Percentiles rank a stretch among this genome's conserved stretches.
These are phyloP conservation scores for Tetradesmus lagerheimii DNA, from an alignment of 139 green algal species.

Conservation along the genomic window DNA sequence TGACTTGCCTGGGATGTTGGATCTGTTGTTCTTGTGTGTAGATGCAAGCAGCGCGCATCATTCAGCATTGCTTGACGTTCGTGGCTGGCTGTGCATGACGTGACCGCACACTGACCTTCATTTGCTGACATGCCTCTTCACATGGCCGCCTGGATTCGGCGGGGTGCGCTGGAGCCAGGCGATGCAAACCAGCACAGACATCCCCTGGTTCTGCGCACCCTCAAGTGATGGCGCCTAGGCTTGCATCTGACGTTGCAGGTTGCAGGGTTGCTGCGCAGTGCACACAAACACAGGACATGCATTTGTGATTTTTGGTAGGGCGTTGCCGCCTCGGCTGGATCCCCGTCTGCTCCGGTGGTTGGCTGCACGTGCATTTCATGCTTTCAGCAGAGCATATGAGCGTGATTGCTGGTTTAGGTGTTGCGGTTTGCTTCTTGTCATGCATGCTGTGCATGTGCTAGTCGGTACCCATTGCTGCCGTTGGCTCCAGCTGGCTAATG, in stretches of 20 bases:
- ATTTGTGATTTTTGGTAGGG: neutral
- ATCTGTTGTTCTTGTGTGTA: neutral
- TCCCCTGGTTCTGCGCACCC: neutral
- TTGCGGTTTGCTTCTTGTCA: neutral
- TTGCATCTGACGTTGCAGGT: neutral
- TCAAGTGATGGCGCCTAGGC: neutral
- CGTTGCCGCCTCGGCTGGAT: neutral
- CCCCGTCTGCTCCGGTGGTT: neutral
- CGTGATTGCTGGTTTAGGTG: neutral
- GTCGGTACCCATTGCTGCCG: neutral
- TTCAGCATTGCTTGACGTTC: neutral
- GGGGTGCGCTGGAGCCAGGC: neutral
- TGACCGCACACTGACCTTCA: neutral
- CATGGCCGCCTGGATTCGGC: neutral
- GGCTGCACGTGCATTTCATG: neutral
- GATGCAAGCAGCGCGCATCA: neutral
- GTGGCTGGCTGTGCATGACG: neutral
- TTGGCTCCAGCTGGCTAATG: neutral
- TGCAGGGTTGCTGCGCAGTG: neutral
- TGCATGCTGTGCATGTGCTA: neutral
- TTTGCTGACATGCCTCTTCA: neutral
- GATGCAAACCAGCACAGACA: neutral
- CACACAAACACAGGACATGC: neutral
- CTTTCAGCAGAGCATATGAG: neutral
- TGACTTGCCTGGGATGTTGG: neutral